Evolutionary conservation across 495 filamentous ascomycete genomes (phyloP), one percentile per base, ranked within the genome.

Genomic region (Penicillium manginii): DNA sequence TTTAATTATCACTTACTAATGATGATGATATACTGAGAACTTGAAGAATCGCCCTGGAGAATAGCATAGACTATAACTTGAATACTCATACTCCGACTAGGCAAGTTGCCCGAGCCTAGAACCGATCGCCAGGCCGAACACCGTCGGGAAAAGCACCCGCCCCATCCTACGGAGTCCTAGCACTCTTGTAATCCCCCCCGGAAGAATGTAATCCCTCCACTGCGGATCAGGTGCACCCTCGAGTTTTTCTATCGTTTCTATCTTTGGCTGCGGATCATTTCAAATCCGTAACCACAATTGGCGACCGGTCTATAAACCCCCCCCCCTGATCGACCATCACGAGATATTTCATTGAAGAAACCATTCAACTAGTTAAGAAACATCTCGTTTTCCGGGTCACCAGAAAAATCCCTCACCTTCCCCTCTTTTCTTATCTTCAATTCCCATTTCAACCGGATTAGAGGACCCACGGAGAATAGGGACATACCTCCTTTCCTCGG

Each of bases 81-180:
- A n/a, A n/a, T n/a, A n/a, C n/a, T n/a, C n/a, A n/a, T n/a, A n/a
- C n/a, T n/a, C 17, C 12, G 40, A 17, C 15, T 23, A 26, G 45
- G 45, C 21, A 47, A 19, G 45, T 47, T 47, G 45, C 45, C 45
- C 45, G 45, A 26, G 45, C 45, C 45, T 22, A 47, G 45, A 47
- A 22, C 21, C 45, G 40, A 43, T 43, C 40, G 40, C 17, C 40
- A 43, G 17, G 40, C 40, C 40, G 40, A 43, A 43, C 7, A n/a
- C 40, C 40, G 40, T 43, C 45, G 45, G 45, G 45, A 47, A 26
- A 47, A n/a, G n/a, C 42, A 45, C 26, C 26, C 26, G 26, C 26
- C 26, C 26, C 26, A 29, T 5, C 26, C n/a, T n/a, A n/a, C n/a
- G n/a, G n/a, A n/a, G n/a, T n/a, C n/a, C n/a, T n/a, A n/a, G n/a